A percentile compares a stretch with the other conserved stretches of the same genome.
Evolutionary conservation across 108 stramenopile species (phyloP).

Genomic region (Nitzschia putrida): DNA sequence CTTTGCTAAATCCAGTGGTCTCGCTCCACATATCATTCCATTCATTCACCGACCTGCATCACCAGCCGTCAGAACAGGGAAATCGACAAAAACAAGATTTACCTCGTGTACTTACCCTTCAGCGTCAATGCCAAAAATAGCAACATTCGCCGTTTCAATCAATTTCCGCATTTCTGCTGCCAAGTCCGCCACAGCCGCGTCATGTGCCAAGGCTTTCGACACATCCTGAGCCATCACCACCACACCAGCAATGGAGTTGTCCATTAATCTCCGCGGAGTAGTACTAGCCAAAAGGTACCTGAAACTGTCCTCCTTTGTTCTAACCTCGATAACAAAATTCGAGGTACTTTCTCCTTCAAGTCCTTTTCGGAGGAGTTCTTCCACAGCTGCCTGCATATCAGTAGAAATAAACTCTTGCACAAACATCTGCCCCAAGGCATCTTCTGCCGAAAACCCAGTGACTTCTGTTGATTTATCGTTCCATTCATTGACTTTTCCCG

Average conservation of each 20-base stretch:
- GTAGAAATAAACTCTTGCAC: conserved; percentile 42
- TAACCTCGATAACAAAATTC: conserved; percentile 59
- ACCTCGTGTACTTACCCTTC: conserved; percentile 42
- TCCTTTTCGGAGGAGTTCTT: conserved; percentile 39
- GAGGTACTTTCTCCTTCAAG: conserved; percentile 45
- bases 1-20: conserved; percentile 64
- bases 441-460: conserved; percentile 49
- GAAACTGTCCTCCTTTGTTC: conserved; percentile 40
- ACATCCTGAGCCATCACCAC: conserved; percentile 65
- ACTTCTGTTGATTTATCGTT: conserved; percentile 50
- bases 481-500: conserved; percentile 67
- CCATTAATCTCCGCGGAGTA: conserved; percentile 38
- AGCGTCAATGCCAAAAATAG: conserved; percentile 72
- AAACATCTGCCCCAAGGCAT: conserved; percentile 48
- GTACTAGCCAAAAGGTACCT: conserved; percentile 58
- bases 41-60: conserved; percentile 47
- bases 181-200: conserved; percentile 45
- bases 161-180: conserved; percentile 51
- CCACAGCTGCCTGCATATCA: conserved; percentile 25
- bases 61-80: neutral
- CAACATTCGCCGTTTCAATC: conserved; percentile 75
- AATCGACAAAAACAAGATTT: neutral
- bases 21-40: conserved; percentile 73
- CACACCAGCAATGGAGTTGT: conserved; percentile 47
- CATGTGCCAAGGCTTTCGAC: conserved; percentile 52